Base-by-base conservation (phyloP, 495 filamentous ascomycete genomes). In the Baudoinia panamericana region DNA sequence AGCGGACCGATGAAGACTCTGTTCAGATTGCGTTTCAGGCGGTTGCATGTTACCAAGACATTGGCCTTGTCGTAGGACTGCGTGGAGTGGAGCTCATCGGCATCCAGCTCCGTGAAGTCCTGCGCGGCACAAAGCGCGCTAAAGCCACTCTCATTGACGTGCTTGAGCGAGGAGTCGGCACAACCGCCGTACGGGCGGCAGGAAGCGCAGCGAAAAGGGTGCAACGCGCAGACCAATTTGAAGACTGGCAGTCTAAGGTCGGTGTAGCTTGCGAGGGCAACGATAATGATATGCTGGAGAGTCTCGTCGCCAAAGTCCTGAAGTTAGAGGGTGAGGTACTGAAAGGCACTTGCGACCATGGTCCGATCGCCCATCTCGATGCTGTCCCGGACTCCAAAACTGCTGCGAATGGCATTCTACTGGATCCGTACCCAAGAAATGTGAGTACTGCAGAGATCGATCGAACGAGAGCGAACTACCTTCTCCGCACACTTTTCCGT, bases 211-310 rank as follows among this genome's bases (percentile, higher is more conserved):
- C 21, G 12, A 39, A 30, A 10, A 20, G 28, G 10, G 39, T 16
- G 10, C 35, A 30, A 18, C 19, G 22, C 13, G 19, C 13, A n/a
- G 17, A 25, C 30, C 41, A 34, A 26, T 43, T 23, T 30, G 30
- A 37, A 40, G 39, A 35, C 11, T 47, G 36, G 41, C 41, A 41
- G 8, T 11, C 32, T 2, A 46, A 46, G 9, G 63, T 76, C 6
- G 67, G 78, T 42, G 48, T 61, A 29, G 60, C 64, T 20, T 56
- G 69, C 0, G 49, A 52, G 2, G 42, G 61, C 4, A 57, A 64
- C 3, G 60, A 79, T 17, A 41, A 68, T 3, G 49, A 34, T 5
- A 63, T 53, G 1, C 78, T 80, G 42, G 78, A 83, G 42, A 51
- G 57, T 10, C 39, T 70, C n/a, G n/a, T n/a, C n/a, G n/a, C n/a